Percentiles rank a stretch among this genome's conserved stretches.
Conservation (phyloP, 1,284 basidiomycete genomes). For the Apiotrichum porosum region DNA sequence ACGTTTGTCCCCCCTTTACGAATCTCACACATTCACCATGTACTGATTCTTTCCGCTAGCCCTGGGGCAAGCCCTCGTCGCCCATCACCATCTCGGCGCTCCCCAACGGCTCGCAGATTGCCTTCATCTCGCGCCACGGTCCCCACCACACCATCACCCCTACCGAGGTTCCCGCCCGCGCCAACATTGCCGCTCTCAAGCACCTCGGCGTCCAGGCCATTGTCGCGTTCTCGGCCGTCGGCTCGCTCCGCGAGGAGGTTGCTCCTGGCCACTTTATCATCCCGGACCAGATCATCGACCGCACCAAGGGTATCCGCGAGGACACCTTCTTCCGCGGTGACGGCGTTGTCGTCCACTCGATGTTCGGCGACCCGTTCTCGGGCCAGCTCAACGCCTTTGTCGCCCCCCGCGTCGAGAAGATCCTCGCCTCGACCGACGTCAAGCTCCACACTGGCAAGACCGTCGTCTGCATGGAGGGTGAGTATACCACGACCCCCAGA, state of each 20-base stretch:
- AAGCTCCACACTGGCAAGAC: conserved; percentile 74
- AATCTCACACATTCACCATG: not conserved
- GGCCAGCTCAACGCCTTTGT: conserved; percentile 65
- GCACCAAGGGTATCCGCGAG: conserved; percentile 85
- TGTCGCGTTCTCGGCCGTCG: conserved; percentile 92
- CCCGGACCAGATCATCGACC: conserved; percentile 91
- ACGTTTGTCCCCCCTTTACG: conserved; percentile 6
- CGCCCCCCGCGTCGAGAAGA: conserved; percentile 59
- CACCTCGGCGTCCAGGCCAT: conserved; percentile 82
- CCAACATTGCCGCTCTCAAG: conserved; percentile 95
- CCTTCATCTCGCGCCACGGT: conserved; percentile 91
- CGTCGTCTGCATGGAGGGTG: conserved; percentile 95
- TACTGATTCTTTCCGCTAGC: conserved; percentile 53
- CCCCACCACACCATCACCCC: conserved; percentile 66
- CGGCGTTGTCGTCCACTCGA: conserved; percentile 81
- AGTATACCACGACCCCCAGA: conserved; percentile 52
- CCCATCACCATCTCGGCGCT: conserved; percentile 83
- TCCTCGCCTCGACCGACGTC: conserved; percentile 55
- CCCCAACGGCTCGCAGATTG: conserved; percentile 70
- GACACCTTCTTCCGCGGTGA: conserved; percentile 81
- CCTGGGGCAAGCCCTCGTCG: conserved; percentile 89
- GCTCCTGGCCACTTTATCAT: conserved; percentile 84
- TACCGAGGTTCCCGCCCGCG: conserved; percentile 72
- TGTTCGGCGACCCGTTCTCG: conserved; percentile 88
- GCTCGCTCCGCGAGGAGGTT: conserved; percentile 92